Evolutionary conservation across 2,329 filamentous ascomycete genomes (phyloP), one percentile per base, ranked within the genome.

Genomic region (Cadophora sp.): DNA sequence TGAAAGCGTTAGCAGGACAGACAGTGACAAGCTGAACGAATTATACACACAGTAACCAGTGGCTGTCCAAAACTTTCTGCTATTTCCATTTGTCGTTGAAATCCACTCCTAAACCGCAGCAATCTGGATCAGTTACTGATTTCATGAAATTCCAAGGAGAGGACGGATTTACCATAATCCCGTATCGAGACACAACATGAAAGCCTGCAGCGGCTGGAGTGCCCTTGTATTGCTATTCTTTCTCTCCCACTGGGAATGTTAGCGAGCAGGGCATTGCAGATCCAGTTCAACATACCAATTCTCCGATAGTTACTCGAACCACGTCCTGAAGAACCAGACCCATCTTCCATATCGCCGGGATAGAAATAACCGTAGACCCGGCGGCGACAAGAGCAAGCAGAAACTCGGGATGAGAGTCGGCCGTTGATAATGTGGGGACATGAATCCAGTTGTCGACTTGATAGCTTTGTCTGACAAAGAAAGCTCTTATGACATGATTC

Each of bases 61-160:
- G 84, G 82, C 68, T 85, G 83, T 43, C 82, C 78, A 70, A 86
- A 86, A 60, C 85, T 86, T 72, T 87, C 85, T 0, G 85, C 81
- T 39, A 88, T 83, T 70, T 88, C 85, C 76, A 86, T 87, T 71
- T 86, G 85, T 22, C 85, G 81, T 68, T 83, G 84, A 64, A 86
- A 85, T 3, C 85, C 85, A 69, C 84, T 45, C 43, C 43, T 45
- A 45, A 6, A 45, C 4, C 14, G 43, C 43, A 45, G n/a, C 16
- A 45, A 45, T 18, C 13, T 13, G 14, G n/a, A 8, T 45, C n/a
- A 45, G 43, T 3, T 18, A 43, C 8, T 1, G 16, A 18, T 18
- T 4, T 14, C 4, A 43, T 43, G 16, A 18, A 5, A 43, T 43
- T 9, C 39, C 1, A 18, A 45, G 43, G 16, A 13, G 14, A 4